A percentile compares a stretch with the other conserved stretches of the same genome.
phyloP scores from a whole-genome alignment of 2,329 filamentous ascomycete genomes.

The Aspergillus fischeri region DNA sequence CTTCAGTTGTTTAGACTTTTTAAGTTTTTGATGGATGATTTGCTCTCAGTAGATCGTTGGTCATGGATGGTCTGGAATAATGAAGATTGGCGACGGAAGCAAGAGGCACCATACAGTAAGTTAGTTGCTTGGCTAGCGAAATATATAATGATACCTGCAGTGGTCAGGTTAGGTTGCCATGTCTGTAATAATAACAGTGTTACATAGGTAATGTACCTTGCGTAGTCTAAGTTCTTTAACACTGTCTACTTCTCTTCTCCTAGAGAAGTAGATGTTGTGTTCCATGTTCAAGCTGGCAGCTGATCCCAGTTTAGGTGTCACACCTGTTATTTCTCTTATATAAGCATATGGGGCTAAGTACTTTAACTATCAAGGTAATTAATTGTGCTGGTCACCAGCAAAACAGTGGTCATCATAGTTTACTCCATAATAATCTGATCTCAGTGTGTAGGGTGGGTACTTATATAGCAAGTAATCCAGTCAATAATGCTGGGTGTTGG shows the following conservation, averaged over 20 bases:
- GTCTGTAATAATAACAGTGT: not conserved
- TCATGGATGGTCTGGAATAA: constrained; percentile 16
- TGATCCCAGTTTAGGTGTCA: constrained; percentile 16
- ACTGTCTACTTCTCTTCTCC: not conserved
- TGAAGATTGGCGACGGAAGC: constrained; percentile 19
- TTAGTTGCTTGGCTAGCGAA: constrained; percentile 7
- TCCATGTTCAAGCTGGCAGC: constrained; percentile 12
- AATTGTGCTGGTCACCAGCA: not conserved
- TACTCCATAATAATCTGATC: not conserved
- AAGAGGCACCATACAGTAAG: constrained; percentile 16
- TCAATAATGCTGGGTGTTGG: not conserved
- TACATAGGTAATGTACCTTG: not conserved
- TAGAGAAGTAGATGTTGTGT: constrained; percentile 7
- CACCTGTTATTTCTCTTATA: constrained; percentile 11
- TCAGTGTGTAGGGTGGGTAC: not conserved
- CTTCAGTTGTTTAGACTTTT: constrained; percentile 2
- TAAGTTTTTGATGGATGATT: constrained; percentile 7
- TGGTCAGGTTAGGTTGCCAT: not conserved
- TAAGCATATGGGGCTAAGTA: constrained; percentile 1
- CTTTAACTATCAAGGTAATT: too few relatives aligned
- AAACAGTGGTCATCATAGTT: not conserved
- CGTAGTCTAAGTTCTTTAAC: not conserved
- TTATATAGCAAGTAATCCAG: not conserved
- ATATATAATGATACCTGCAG: constrained; percentile 1
- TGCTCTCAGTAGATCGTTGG: not conserved